Percentiles rank a stretch among this genome's conserved stretches.
Conservation (phyloP, 352 stramenopile genomes). For the Phytopythium litorale region DNA sequence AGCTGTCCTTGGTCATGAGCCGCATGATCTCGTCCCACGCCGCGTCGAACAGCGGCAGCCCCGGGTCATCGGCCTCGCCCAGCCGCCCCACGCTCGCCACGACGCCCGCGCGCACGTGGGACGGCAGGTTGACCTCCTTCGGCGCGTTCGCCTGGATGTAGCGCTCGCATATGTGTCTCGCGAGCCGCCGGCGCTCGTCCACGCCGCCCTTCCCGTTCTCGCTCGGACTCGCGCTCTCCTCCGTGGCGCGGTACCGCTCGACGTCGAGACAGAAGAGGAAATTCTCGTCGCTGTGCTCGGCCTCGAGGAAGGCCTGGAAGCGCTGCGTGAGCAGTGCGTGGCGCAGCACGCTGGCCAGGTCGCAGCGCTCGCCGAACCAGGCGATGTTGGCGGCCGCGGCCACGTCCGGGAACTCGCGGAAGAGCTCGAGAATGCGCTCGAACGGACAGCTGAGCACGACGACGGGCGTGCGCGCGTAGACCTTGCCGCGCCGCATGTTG, state of each 20-base stretch:
- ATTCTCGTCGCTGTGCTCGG: conserved; percentile 80
- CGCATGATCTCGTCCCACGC: conserved; percentile 74
- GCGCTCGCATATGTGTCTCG: conserved; percentile 39
- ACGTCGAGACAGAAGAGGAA: conserved; percentile 72
- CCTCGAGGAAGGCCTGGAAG: conserved; percentile 61
- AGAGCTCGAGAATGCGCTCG: conserved; percentile 37
- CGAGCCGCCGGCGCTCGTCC: conserved; percentile 22
- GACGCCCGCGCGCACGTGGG: conserved; percentile 48
- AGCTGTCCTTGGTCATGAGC: conserved; percentile 81
- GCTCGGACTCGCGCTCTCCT: conserved; percentile 1
- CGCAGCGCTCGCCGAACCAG: conserved; percentile 67
- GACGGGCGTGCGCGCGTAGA: conserved; percentile 42
- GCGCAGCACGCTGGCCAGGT: conserved; percentile 56
- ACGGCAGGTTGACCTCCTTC: conserved; percentile 73
- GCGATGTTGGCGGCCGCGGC: conserved; percentile 67
- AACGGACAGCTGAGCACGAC: conserved; percentile 58
- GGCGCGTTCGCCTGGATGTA: conserved; percentile 55
- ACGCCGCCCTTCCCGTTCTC: background rate
- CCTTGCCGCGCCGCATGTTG: conserved; percentile 39
- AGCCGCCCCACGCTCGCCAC: conserved; percentile 10
- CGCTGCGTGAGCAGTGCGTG: conserved; percentile 55
- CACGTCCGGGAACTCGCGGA: conserved; percentile 52
- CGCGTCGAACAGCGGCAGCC: conserved; percentile 41
- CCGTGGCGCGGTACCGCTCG: conserved; percentile 37
- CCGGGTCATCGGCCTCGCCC: conserved; percentile 23